Base-by-base conservation (phyloP, 2,329 filamentous ascomycete species). In the Neoarthrinium moseri region DNA sequence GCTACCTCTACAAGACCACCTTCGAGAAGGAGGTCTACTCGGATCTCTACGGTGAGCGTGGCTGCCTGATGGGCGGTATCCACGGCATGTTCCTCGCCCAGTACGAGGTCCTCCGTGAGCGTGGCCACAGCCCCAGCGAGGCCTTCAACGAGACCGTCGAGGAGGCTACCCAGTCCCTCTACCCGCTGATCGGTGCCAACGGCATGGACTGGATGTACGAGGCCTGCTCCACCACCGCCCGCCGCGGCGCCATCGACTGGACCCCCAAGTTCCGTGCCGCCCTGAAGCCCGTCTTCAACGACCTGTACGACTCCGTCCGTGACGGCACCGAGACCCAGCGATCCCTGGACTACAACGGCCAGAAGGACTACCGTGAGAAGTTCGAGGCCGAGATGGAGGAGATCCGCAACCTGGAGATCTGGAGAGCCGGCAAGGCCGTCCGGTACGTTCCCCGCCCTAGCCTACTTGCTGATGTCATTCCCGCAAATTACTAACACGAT, bases 181-280 rank as follows among this genome's bases (percentile, higher is more conserved):
- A 99, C 83, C 94, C 94, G 56, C 82, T 99, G 67, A 99, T 99
- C 66, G 94, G 92, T 67, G 84, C 83, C 75, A 88, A 97, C 77
- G 94, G 94, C 67, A 97, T 99, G 94, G 94, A 99, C 81, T 99
- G 95, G 91, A 99, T 99, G 94, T 99, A 95, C 80, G 91, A 92
- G 71, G 94, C 94, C 59, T 99, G 94, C 88, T 97, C 92, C 55
- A 99, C 94, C 69, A 99, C 94, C 49, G 94, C 94, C 67, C 90
- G 94, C 67, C 91, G 94, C 69, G 94, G 94, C 74, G 94, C 94
- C 75, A 95, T 99, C 69, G 94, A 99, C 83, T 99, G 94, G 94
- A 92, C 87, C 69, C 86, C 86, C 72, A 82, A 81, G 69, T 99
- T 99, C 90, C 96, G 96, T 88, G 88, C 92, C 60, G 91, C 88